Percentiles rank a stretch among this genome's conserved stretches.
Evolutionary conservation across 352 stramenopile species (phyloP).

Genomic region (Pythium aphanidermatum): DNA sequence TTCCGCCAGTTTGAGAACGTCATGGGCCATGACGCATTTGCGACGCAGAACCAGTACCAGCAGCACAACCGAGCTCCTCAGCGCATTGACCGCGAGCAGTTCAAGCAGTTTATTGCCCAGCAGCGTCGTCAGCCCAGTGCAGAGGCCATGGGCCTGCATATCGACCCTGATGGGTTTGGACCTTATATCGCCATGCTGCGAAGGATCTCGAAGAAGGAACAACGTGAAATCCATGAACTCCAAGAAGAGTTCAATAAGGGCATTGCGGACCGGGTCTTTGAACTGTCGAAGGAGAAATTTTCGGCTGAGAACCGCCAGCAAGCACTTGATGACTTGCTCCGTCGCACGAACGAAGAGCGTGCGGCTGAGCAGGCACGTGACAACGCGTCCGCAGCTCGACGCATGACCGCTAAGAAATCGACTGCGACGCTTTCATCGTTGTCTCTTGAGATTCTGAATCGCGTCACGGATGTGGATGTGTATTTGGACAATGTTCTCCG

Average conservation of each 20-base stretch:
- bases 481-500: constrained; percentile 80
- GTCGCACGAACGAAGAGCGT: constrained; percentile 25
- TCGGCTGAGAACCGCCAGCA: constrained; percentile 72
- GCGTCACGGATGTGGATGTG: constrained; percentile 75
- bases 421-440: constrained; percentile 42
- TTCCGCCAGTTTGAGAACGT: constrained; percentile 66
- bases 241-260: constrained; percentile 78
- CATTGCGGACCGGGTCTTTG: constrained; percentile 73
- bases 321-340: constrained; percentile 55
- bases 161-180: constrained; percentile 62
- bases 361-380: not conserved
- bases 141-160: constrained; percentile 55
- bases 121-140: constrained; percentile 56
- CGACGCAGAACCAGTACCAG: not conserved
- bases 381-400: not conserved
- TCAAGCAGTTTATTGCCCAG: constrained; percentile 65
- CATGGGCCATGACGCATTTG: constrained; percentile 58
- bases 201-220: constrained; percentile 64
- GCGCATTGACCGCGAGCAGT: constrained; percentile 60
- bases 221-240: constrained; percentile 73
- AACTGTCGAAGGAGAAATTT: constrained; percentile 83
- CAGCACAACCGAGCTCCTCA: constrained; percentile 24
- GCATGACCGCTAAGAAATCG: not conserved
- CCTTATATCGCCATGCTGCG: constrained; percentile 76
- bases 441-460: constrained; percentile 75